These are phyloP conservation scores for Coemansia sp. DNA, from an alignment of 192 early-diverging fungal species.

Conservation along the genomic window DNA sequence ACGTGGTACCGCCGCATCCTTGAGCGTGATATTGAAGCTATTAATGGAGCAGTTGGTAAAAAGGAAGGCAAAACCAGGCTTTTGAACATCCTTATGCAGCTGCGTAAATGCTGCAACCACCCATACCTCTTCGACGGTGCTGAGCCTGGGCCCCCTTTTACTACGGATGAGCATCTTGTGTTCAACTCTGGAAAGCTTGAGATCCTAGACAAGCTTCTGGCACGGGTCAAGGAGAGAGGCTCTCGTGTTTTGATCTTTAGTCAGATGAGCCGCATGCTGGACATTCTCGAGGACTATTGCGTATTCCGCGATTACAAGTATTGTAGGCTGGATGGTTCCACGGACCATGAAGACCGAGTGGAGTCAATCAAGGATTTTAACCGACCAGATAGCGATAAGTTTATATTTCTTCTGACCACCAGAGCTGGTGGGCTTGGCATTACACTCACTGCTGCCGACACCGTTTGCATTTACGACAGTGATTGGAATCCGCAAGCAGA, in stretches of 20 bases:
- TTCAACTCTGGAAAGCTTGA: constrained; percentile 95
- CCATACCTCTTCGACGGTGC: constrained; percentile 90
- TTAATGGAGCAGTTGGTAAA: constrained; percentile 82
- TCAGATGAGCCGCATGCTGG: constrained; percentile 98
- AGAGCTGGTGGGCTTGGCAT: constrained; percentile 98
- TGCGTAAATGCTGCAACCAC: constrained; percentile 90
- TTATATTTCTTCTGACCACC: constrained; percentile 95
- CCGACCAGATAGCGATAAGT: constrained; percentile 84
- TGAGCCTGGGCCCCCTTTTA: constrained; percentile 94
- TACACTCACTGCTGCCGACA: constrained; percentile 94
- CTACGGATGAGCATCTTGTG: constrained; percentile 94
- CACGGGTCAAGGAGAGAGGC: constrained; percentile 77
- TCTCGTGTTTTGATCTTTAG: constrained; percentile 95
- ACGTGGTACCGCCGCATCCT: constrained; percentile 95
- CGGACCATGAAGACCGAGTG: constrained; percentile 91
- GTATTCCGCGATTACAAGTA: constrained; percentile 88
- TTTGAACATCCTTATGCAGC: constrained; percentile 95
- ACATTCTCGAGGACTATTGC: constrained; percentile 98
- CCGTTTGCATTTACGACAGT: constrained; percentile 93
- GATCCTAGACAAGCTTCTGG: constrained; percentile 87
- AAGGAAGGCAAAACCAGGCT: constrained; percentile 87
- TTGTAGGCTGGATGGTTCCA: constrained; percentile 96
- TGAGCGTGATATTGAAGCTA: constrained; percentile 95
- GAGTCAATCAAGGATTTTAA: constrained; percentile 93
- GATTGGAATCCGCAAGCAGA: constrained; percentile 95